Percentiles rank a stretch among this genome's conserved stretches.
phyloP scores from a whole-genome alignment of 2,329 filamentous ascomycete genomes.

The Beauveria varroae region DNA sequence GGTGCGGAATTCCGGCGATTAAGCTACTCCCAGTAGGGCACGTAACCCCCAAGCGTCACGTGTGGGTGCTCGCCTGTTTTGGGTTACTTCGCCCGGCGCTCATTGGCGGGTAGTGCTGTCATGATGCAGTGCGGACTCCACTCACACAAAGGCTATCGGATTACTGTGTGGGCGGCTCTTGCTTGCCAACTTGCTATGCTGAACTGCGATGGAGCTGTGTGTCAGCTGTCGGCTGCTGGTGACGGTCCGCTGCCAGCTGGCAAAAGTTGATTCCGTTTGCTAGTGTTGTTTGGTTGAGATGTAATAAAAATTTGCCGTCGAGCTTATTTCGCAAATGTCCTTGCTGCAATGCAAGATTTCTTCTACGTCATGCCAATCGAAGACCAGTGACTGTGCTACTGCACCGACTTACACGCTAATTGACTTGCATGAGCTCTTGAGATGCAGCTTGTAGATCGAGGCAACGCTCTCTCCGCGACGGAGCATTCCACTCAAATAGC shows the following conservation, averaged over 20 bases:
- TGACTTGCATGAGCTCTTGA: background rate
- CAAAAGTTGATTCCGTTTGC: background rate
- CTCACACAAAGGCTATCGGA: background rate
- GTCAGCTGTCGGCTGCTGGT: background rate
- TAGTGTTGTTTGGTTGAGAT: background rate
- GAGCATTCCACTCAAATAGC: background rate
- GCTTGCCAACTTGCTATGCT: background rate
- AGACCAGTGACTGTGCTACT: background rate
- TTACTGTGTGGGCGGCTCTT: background rate
- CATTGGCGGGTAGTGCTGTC: background rate
- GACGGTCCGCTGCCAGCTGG: background rate
- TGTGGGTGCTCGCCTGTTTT: constrained; percentile 16
- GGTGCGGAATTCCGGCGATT: constrained; percentile 23
- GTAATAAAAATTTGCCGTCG: background rate
- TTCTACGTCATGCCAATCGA: background rate
- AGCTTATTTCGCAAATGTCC: background rate
- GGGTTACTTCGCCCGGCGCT: background rate
- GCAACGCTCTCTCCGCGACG: background rate
- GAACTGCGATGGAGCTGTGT: background rate
- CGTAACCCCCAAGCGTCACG: constrained; percentile 28
- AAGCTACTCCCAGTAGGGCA: constrained; percentile 29
- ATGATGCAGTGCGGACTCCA: background rate
- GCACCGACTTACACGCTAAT: background rate
- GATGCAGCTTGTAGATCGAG: constrained; percentile 2
- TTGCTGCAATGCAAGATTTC: background rate